phyloP scores from a whole-genome alignment of 495 filamentous ascomycete genomes.

The Neurospora sp. region DNA sequence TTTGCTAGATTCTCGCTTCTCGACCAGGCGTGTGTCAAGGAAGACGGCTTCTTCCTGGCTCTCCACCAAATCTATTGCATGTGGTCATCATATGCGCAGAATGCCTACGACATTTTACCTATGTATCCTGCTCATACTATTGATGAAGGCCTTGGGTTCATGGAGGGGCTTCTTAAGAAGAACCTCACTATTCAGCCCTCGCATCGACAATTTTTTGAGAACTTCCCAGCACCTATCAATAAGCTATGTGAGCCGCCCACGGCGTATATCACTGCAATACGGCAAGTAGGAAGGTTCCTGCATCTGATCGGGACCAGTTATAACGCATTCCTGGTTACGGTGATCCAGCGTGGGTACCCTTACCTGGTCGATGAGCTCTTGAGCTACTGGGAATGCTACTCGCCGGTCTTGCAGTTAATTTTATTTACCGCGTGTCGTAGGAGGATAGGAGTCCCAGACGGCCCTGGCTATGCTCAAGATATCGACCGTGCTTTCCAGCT shows the following conservation, averaged over 20 bases:
- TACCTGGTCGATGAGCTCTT: conserved; percentile 52
- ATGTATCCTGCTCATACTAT: neutral
- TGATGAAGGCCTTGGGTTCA: conserved; percentile 26
- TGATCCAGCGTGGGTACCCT: conserved; percentile 33
- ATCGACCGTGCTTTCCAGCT: conserved; percentile 29
- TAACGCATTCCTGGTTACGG: neutral
- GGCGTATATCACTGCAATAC: conserved; percentile 4
- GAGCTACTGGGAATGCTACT: conserved; percentile 36
- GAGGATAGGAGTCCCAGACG: conserved; percentile 23
- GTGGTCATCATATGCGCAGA: conserved; percentile 22
- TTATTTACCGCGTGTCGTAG: conserved; percentile 48
- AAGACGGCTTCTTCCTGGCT: conserved; percentile 53
- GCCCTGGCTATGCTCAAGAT: neutral
- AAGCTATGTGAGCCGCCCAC: conserved; percentile 11
- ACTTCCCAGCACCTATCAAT: conserved; percentile 36
- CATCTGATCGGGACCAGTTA: conserved; percentile 21
- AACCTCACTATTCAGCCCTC: conserved; percentile 24
- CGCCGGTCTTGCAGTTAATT: conserved; percentile 45
- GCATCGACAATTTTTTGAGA: conserved; percentile 41
- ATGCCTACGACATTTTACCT: conserved; percentile 1
- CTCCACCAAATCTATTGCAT: conserved; percentile 61
- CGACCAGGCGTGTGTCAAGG: conserved; percentile 39
- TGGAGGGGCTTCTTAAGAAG: conserved; percentile 30
- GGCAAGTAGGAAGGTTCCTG: conserved; percentile 27
- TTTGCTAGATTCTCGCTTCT: conserved; percentile 47